These are phyloP conservation scores for Epichloe scottii DNA, from an alignment of 2,329 filamentous ascomycete genomes.

Conservation along the genomic window DNA sequence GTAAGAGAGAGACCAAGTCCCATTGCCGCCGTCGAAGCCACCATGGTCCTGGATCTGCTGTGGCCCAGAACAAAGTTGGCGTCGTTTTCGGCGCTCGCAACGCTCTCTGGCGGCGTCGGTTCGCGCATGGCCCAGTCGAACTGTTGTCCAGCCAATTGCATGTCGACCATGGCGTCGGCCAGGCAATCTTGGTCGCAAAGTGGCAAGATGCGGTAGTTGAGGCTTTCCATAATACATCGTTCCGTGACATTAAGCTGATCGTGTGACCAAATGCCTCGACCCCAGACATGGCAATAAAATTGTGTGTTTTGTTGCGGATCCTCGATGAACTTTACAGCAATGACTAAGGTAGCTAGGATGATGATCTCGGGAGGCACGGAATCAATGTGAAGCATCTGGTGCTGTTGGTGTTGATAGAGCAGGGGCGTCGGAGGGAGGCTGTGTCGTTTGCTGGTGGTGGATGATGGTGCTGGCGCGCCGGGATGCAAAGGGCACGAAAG, in stretches of 20 bases:
- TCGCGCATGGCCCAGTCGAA: conserved; percentile 15
- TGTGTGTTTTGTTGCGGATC: conserved; percentile 42
- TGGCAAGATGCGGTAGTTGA: conserved; percentile 50
- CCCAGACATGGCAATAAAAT: conserved; percentile 43
- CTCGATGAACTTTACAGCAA: conserved; percentile 54
- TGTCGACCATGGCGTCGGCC: conserved; percentile 47
- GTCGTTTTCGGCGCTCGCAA: conserved; percentile 14
- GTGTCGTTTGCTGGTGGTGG: conserved; percentile 30
- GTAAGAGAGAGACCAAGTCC: conserved; percentile 16
- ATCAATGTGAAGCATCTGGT: conserved; percentile 51
- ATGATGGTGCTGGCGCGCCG: conserved; percentile 11
- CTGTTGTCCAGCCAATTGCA: conserved; percentile 42
- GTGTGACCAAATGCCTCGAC: conserved; percentile 41
- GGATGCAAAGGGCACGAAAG: conserved; percentile 39
- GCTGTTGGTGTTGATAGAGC: conserved; percentile 21
- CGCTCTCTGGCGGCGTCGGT: conserved; percentile 18
- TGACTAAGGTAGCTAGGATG: conserved; percentile 47
- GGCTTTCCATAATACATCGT: conserved; percentile 49
- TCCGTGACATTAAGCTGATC: conserved; percentile 53
- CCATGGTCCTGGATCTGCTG: conserved; percentile 24
- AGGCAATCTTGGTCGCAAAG: conserved; percentile 45
- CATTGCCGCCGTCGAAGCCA: conserved; percentile 6
- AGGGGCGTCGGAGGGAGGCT: conserved; percentile 31
- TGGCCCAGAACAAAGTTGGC: conserved; percentile 18
- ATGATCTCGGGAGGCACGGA: conserved; percentile 50